Conservation (phyloP, 116 monocot genomes). For the Trichopus zeylanicus region DNA sequence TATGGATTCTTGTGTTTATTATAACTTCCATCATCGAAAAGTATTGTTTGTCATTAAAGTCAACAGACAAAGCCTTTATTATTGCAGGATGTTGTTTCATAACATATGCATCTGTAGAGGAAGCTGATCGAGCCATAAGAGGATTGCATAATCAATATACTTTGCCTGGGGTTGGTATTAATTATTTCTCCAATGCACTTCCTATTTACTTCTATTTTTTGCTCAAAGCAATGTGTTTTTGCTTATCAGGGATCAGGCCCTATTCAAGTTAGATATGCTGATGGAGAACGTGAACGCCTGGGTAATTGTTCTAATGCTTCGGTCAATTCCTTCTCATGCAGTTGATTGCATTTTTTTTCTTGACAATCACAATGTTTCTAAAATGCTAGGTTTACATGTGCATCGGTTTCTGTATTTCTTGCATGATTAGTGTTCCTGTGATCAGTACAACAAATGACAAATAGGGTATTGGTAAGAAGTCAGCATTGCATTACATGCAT, state of each 20-base stretch:
- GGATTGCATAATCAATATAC: slow-evolving; percentile 91
- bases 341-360: too few species aligned
- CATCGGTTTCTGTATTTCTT: slow-evolving; percentile 2
- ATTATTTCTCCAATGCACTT: neutral
- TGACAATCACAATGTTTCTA: too few species aligned
- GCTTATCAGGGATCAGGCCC: slow-evolving; percentile 60
- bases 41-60: slow-evolving; percentile 7
- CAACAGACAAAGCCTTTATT: slow-evolving; percentile 21
- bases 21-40: slow-evolving; percentile 3
- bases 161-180: slow-evolving; percentile 76
- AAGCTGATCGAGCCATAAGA: slow-evolving; percentile 94
- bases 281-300: slow-evolving; percentile 82
- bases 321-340: too few species aligned
- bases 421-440: neutral
- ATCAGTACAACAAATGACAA: too few species aligned
- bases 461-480: neutral
- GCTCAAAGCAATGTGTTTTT: slow-evolving; percentile 4
- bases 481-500: neutral
- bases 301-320: slow-evolving; percentile 34
- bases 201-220: neutral
- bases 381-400: neutral
- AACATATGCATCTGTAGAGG: slow-evolving; percentile 80
- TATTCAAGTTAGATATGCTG: slow-evolving; percentile 98
- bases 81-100: slow-evolving; percentile 98
- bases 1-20: neutral